Conservation (phyloP, 345 rosid genomes). For the Syzygium oleosum region DNA sequence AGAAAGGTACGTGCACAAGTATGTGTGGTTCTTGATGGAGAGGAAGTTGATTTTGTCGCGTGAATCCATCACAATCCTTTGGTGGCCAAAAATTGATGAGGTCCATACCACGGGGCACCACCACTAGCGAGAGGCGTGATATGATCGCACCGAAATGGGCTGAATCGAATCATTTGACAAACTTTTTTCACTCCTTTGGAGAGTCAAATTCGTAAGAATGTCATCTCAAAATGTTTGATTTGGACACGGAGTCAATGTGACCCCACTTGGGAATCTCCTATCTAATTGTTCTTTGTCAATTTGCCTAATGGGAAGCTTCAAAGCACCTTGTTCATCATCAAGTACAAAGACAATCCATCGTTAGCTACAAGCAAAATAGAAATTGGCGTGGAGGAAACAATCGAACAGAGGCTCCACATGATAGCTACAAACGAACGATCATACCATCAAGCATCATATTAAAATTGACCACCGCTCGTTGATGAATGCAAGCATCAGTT, state of each 20-base stretch:
- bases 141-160: background rate
- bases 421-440: background rate
- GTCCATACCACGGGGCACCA: background rate
- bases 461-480: background rate
- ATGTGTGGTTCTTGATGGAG: background rate
- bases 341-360: background rate
- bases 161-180: background rate
- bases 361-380: background rate
- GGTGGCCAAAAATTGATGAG: background rate
- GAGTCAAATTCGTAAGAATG: background rate
- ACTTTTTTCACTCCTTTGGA: background rate
- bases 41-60: background rate
- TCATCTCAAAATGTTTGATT: background rate
- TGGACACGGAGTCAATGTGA: background rate
- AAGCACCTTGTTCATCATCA: background rate
- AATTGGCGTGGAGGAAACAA: background rate
- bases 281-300: background rate
- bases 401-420: background rate
- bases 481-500: background rate
- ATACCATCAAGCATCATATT: background rate
- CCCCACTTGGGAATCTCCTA: background rate
- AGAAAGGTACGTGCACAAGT: background rate
- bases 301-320: background rate
- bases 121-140: background rate
- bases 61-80: background rate